phyloP scores from a whole-genome alignment of 331 rosid genomes.

The Quercus tomentella region DNA sequence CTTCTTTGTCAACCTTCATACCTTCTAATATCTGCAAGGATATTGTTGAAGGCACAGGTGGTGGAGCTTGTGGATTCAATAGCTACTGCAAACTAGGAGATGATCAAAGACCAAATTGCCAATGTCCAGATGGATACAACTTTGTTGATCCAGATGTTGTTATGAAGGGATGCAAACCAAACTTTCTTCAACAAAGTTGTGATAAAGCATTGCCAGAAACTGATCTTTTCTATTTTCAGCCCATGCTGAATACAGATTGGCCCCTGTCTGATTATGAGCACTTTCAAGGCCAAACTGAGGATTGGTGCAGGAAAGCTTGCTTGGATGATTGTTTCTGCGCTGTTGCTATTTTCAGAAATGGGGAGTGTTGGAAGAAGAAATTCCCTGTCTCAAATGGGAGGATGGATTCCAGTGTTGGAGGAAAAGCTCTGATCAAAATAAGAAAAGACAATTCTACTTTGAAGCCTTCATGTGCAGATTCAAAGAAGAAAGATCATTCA shows the following conservation, averaged over 20 bases:
- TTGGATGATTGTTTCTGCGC: constrained; percentile 12
- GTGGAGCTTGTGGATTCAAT: constrained; percentile 25
- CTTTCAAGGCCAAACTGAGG: neutral
- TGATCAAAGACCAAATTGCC: neutral
- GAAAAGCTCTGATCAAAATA: neutral
- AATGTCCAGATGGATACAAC: neutral
- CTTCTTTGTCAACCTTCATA: neutral
- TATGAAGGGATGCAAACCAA: constrained; percentile 2
- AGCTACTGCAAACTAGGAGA: constrained; percentile 5
- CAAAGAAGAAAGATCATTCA: constrained; percentile 3
- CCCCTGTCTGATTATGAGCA: neutral
- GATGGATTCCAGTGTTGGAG: neutral
- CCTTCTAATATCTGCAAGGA: neutral
- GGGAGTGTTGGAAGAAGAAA: constrained; percentile 3
- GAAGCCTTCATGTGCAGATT: neutral
- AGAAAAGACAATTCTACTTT: neutral
- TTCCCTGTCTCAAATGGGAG: neutral
- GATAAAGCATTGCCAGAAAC: neutral
- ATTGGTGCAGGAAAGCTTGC: constrained; percentile 13
- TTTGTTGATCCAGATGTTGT: constrained; percentile 2
- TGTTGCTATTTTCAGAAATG: neutral
- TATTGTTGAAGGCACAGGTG: neutral
- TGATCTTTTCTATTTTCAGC: neutral
- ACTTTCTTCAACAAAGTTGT: neutral
- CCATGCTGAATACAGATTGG: neutral